A percentile compares a stretch with the other conserved stretches of the same genome.
Evolutionary conservation across 1,284 basidiomycete species (phyloP).

Genomic region (Quambalaria eucalypti): DNA sequence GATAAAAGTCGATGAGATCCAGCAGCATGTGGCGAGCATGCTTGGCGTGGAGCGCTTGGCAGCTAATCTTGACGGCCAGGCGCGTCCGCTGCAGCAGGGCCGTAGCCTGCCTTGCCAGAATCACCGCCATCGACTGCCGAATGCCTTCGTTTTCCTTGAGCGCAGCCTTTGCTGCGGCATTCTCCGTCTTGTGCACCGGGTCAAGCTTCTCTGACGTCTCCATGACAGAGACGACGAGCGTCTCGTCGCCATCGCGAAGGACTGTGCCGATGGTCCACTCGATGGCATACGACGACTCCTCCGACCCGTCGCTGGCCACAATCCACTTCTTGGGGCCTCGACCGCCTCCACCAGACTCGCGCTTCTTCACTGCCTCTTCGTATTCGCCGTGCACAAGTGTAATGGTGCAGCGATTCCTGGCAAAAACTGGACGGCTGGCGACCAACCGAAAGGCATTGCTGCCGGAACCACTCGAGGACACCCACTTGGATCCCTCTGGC

Average conservation of each 20-base stretch:
- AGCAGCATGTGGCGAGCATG: conserved; percentile 74
- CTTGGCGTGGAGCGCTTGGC: conserved; percentile 86
- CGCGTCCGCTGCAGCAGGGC: conserved; percentile 79
- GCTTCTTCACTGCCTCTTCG: conserved; percentile 33
- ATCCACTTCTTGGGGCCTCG: conserved; percentile 67
- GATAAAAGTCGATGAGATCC: conserved; percentile 74
- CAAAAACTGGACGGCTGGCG: conserved; percentile 61
- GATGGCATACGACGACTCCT: conserved; percentile 49
- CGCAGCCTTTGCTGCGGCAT: conserved; percentile 52
- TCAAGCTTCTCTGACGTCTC: conserved; percentile 83
- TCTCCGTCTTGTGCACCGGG: conserved; percentile 24
- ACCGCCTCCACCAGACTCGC: conserved; percentile 27
- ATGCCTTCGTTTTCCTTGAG: conserved; percentile 81
- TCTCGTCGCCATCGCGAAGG: conserved; percentile 73
- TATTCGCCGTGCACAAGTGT: conserved; percentile 61
- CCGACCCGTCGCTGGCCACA: conserved; percentile 84
- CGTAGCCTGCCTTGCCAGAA: conserved; percentile 73
- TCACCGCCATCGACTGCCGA: conserved; percentile 77
- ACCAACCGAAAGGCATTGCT: neutral
- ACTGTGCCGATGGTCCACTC: conserved; percentile 79
- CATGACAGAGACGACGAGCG: conserved; percentile 63
- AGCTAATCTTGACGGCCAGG: conserved; percentile 73
- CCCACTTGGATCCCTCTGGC: conserved; percentile 15
- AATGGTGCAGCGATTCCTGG: conserved; percentile 85
- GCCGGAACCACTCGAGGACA: neutral